Evolutionary conservation across 1,139 yeast species (phyloP), one percentile per base, ranked within the genome.

Genomic region (Blastobotrys serpentis): DNA sequence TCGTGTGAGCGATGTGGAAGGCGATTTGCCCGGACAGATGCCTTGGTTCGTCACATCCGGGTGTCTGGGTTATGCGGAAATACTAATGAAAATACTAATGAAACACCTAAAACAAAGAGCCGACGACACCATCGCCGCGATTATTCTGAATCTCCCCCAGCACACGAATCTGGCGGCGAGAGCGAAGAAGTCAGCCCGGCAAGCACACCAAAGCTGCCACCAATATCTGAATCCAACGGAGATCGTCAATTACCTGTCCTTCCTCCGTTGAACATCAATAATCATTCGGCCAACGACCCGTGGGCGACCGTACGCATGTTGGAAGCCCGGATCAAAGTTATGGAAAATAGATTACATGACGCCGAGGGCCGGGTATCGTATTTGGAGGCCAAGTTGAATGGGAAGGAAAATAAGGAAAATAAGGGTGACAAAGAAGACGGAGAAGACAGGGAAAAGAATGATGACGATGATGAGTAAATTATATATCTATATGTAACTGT

Each of bases 1-100:
- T 67, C 65, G 29, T 86, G 95, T 65, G 69, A 67, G 7, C 70
- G 71, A 48, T 86, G 95, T 65, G 77, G 79, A 11, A 73, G 86
- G 43, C 70, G 75, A 46, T 86, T 86, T 69, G 88, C 94, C 1
- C 70, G 95, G 23, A 82, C 84, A 1, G 95, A 86, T 64, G 90
- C 95, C 0, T 71, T 86, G 32, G 76, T 81, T 2, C 72, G 95
- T 48, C 87, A 79, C 63, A 69, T 76, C 59, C 79, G 80, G 52
- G 64, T 65, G 21, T 57, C 69, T 13, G 62, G 63, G 6, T 64
- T 63, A 3, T 66, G 70, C 45, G 44, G 30, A 18, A 43, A 42
- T 13, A 39, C 26, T 21, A 26, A 36, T 33, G 41, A 19, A 10
- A 37, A 10, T 21, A 18, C 47, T 19, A 33, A 32, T 10, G 34